phyloP scores from a whole-genome alignment of 768 basidiomycete genomes.

The Erythrobasidium yunnanense region DNA sequence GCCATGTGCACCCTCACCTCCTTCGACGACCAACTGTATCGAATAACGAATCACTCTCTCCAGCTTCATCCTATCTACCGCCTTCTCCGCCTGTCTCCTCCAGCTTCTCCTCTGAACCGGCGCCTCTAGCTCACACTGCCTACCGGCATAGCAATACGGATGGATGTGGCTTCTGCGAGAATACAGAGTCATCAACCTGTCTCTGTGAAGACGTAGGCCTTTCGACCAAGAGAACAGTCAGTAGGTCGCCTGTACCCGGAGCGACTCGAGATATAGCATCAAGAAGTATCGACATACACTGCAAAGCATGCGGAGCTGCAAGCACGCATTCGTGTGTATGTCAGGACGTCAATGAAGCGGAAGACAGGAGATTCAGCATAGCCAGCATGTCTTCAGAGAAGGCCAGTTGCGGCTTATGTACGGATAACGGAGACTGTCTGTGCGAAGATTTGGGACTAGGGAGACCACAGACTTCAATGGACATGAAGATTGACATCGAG shows the following conservation, averaged over 20 bases:
- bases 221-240: not conserved
- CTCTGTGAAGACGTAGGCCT: constrained; percentile 20
- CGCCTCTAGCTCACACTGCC: not conserved
- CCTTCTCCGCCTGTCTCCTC: constrained; percentile 7
- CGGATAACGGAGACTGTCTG: not conserved
- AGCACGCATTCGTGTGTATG: no score
- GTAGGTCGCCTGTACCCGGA: not conserved
- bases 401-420: not conserved
- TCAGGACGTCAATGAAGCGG: not conserved
- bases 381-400: not conserved
- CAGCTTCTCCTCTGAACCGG: not conserved
- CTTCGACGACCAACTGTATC: not conserved
- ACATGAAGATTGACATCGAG: not conserved
- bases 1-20: not conserved
- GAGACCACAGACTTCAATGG: not conserved
- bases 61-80: not conserved
- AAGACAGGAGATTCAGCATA: not conserved
- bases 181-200: not conserved
- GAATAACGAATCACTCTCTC: not conserved
- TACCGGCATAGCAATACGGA: not conserved
- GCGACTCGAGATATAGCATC: no score
- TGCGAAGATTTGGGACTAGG: not conserved
- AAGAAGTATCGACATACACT: no score
- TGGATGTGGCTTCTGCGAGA: constrained; percentile 10
- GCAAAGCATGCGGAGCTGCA: no score